Evolutionary conservation across 352 stramenopile genomes (phyloP).

Genomic region (Phytophthora citricola): DNA sequence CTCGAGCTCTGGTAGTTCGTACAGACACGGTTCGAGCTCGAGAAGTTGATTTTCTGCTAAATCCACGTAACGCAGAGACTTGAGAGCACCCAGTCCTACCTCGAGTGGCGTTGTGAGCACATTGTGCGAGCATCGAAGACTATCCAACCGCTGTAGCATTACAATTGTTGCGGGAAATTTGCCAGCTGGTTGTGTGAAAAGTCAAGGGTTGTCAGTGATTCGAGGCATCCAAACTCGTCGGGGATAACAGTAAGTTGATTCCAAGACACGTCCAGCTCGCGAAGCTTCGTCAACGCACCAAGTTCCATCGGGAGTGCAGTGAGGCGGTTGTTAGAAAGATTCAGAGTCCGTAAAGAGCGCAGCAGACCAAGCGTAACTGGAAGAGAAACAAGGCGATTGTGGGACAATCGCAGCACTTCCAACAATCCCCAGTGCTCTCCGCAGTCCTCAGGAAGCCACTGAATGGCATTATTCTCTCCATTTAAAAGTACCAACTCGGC

Average conservation of each 20-base stretch:
- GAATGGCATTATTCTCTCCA: slow-evolving; percentile 45
- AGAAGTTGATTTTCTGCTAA: slow-evolving; percentile 60
- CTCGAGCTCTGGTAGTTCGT: slow-evolving; percentile 50
- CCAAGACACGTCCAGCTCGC: slow-evolving; percentile 62
- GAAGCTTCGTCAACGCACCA: slow-evolving; percentile 54
- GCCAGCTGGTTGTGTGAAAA: slow-evolving; percentile 63
- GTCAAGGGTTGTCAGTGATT: slow-evolving; percentile 44
- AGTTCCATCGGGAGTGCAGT: slow-evolving; percentile 56
- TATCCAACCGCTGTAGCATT: slow-evolving; percentile 49
- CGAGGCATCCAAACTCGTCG: slow-evolving; percentile 65
- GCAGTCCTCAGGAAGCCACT: slow-evolving; percentile 41
- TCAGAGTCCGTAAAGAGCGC: slow-evolving; percentile 35
- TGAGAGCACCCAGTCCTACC: slow-evolving; percentile 33
- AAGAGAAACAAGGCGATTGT: slow-evolving; percentile 52
- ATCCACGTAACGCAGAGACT: slow-evolving; percentile 61
- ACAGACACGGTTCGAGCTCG: slow-evolving; percentile 58
- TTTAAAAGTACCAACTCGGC: slow-evolving; percentile 45
- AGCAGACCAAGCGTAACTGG: slow-evolving; percentile 56
- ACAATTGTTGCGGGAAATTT: slow-evolving; percentile 51
- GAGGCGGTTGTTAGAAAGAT: slow-evolving; percentile 54
- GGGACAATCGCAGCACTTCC: slow-evolving; percentile 46
- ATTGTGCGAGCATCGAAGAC: slow-evolving; percentile 66
- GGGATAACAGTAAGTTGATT: slow-evolving; percentile 64
- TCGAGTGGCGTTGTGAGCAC: slow-evolving; percentile 46
- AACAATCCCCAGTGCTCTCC: slow-evolving; percentile 33